A percentile compares a stretch with the other conserved stretches of the same genome.
These are phyloP conservation scores for Candolleomyces efflorescens DNA, from an alignment of 768 basidiomycete genomes.

Conservation along the genomic window DNA sequence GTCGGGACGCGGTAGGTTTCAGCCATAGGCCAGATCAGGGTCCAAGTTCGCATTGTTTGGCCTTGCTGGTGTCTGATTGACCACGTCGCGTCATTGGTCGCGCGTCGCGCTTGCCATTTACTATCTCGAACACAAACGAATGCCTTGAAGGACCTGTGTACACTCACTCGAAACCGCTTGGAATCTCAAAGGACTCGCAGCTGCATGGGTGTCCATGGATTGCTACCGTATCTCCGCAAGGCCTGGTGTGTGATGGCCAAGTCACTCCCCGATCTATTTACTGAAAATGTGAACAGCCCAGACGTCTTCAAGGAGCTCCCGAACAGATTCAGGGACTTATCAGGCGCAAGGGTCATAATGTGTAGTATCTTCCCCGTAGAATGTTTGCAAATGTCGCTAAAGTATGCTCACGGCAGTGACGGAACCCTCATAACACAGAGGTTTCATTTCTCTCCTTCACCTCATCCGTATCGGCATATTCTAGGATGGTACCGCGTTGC, in stretches of 20 bases:
- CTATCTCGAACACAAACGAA: too few relatives aligned
- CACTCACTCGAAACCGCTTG: neutral
- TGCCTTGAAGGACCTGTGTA: too few relatives aligned
- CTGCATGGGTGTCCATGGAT: slow-evolving; percentile 66
- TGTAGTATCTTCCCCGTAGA: slow-evolving; percentile 30
- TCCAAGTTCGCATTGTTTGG: too few relatives aligned
- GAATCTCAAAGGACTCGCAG: neutral
- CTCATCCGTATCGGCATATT: slow-evolving; percentile 65
- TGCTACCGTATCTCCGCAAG: slow-evolving; percentile 66
- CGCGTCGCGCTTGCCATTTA: too few relatives aligned
- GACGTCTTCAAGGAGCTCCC: slow-evolving; percentile 61
- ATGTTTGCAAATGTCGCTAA: slow-evolving; percentile 9
- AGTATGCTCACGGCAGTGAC: slow-evolving; percentile 46
- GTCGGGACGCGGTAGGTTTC: too few relatives aligned
- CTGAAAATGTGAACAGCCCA: slow-evolving; percentile 39
- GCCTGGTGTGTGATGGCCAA: slow-evolving; percentile 40
- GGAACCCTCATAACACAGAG: slow-evolving; percentile 84
- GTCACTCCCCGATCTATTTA: neutral
- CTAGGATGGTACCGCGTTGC: slow-evolving; percentile 75
- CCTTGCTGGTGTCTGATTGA: too few relatives aligned
- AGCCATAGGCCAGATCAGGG: too few relatives aligned
- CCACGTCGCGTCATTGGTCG: too few relatives aligned
- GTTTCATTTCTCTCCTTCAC: slow-evolving; percentile 65
- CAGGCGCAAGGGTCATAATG: slow-evolving; percentile 74
- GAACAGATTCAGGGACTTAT: slow-evolving; percentile 53